A percentile compares a stretch with the other conserved stretches of the same genome.
Evolutionary conservation across 108 stramenopile genomes (phyloP).

Genomic region (Nitzschia palea): DNA sequence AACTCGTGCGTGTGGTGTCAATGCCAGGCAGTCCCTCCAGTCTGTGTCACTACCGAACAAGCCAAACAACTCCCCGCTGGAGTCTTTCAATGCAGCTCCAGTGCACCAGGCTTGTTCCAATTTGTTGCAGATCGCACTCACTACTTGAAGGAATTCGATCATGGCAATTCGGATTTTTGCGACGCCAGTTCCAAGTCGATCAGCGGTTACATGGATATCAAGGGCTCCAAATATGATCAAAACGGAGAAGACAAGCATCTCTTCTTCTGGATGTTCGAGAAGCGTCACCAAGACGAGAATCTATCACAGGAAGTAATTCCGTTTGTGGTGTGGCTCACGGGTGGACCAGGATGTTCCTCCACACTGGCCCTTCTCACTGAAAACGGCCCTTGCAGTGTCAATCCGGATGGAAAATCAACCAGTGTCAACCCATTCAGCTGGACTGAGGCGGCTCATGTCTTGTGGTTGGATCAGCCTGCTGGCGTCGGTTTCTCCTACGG

Average conservation of each 20-base stretch:
- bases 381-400: constrained; percentile 96
- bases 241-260: constrained; percentile 80
- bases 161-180: constrained; percentile 32
- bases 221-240: constrained; percentile 48
- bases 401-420: constrained; percentile 87
- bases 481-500: constrained; percentile 97
- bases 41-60: constrained; percentile 45
- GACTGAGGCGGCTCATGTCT: constrained; percentile 93
- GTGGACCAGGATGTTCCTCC: constrained; percentile 85
- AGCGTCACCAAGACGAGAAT: constrained; percentile 45
- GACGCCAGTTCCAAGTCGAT: constrained; percentile 40
- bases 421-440: constrained; percentile 87
- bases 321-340: constrained; percentile 93
- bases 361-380: constrained; percentile 90
- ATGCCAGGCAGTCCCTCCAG: constrained; percentile 50
- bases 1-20: constrained; percentile 54
- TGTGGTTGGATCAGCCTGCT: constrained; percentile 97
- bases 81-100: constrained; percentile 52
- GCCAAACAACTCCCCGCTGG: constrained; percentile 39
- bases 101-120: constrained; percentile 5
- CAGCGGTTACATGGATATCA: constrained; percentile 62
- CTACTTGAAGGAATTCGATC: constrained; percentile 12
- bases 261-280: constrained; percentile 97
- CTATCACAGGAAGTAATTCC: constrained; percentile 52
- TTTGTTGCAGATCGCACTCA: constrained; percentile 6